Base-by-base conservation (phyloP, 169 alveolate genomes). In the Eimeria acervulina region DNA sequence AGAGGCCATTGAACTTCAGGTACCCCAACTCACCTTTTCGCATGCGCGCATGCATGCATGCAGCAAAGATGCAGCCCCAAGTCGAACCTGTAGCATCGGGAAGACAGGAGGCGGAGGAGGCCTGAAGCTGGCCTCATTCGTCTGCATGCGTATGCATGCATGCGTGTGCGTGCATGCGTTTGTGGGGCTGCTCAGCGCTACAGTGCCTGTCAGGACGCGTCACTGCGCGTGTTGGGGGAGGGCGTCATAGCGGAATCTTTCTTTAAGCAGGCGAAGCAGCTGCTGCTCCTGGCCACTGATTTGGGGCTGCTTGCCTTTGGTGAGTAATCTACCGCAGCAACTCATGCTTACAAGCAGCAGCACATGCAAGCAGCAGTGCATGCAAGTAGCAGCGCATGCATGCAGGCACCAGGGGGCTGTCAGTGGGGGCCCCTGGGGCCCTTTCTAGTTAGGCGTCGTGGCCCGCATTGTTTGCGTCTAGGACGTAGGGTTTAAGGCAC, bases 211-310 rank as follows among this genome's bases (percentile, higher is more conserved):
- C 95, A 90, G 47, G 76, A 90, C 81, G 90, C 83, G 33, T 90
- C 68, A 19, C 28, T 72, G 95, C 70, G 87, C 21, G 89, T 90
- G 80, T 15, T 90, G 63, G 15, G 90, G 55, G 74, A 74, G 90
- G 78, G 90, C 19, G 78, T 70, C 7, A 28, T 74, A 6, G 84
- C 90, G 8, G 95, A 90, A 26, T 70, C 90, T 33, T 33, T 90
- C 81, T 38, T 90, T 40, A 72, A 74, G 61, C 90, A 90, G 23
- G 59, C 90, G 33, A 90, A 74, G 90, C 89, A 74, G 72, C 63
- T 90, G 80, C 83, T 90, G 52, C 90, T 74, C 31, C 90, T 51
- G 33, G 55, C 81, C n/a, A 72, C 95, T 1, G 95, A 90, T 59
- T 74, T 74, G 52, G 63, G 55, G 76, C 78, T 90, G 51, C 66